Base-by-base conservation (phyloP, 257 asterid genomes). In the Datura wrightii region DNA sequence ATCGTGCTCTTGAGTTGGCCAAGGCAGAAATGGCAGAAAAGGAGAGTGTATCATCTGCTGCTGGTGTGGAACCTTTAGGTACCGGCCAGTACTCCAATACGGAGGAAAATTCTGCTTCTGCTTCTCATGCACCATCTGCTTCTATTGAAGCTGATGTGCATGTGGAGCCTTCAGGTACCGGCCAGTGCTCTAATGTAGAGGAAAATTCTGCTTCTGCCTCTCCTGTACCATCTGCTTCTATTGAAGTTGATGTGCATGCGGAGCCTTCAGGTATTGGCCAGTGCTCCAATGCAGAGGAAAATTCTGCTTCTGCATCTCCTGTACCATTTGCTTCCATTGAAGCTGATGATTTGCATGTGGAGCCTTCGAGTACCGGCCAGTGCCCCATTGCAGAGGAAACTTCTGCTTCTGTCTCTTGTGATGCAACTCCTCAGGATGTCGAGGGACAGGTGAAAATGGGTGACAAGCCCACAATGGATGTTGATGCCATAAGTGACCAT, bases 1-100 rank as follows among this genome's bases (percentile, higher is more conserved):
- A 83, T 63, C 82, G 53, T 55, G 90, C 84, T 79, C 46, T 70
- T 74, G 88, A 85, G 74, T 74, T 58, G 48, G 85, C 87, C 1
- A 59, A 56, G 66, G 88, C 85, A 60, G 94, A 86, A 67, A 48
- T 82, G 48, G 79, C 60, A 31, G 56, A 42, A 55, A 56, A 69
- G 63, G 31, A 82, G 60, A 52, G 63, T 39, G 9, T 41, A 13
- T 56, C 84, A 39, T 80, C 85, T 50, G 50, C 53, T 44, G 18
- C 4, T 53, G 79, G 65, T 65, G 52, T 24, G 50, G 48, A 65
- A 65, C 15, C 72, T 34, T 62, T 52, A 34, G 60, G 14, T 41
- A 82, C 59, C 8, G n/a, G 8, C 52, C 70, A 63, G 84, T 41
- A 8, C 8, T 56, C 84, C 44, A 42, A 82, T 63, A 14, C 59